Evolutionary conservation across 345 rosid species (phyloP), one percentile per base, ranked within the genome.

Genomic region (Capsella bursapastoris): DNA sequence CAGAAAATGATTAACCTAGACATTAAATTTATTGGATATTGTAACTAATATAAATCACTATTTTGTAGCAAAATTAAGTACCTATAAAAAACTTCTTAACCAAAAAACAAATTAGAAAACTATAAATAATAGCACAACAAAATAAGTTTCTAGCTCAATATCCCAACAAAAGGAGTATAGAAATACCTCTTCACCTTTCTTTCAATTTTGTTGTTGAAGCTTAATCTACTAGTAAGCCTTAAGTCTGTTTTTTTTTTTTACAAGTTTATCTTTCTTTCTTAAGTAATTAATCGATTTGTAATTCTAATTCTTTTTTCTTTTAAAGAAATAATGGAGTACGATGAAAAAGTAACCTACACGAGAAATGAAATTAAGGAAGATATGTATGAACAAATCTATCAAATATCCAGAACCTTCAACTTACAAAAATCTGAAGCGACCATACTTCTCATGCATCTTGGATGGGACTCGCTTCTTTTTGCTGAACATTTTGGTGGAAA

Each of bases 301-400:
- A 1, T 22, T 22, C 25, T 22, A 22, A 22, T 22, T 22, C 25
- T 22, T 34, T 10, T 34, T 6, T 18, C 9, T 10, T 6, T 45
- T 45, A n/a, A 18, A 65, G 57, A 13, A 58, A 63, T 31, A 3
- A 65, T 65, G 70, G 45, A 65, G 43, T 0, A 10, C 5, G 41
- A 64, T 44, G 5, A 7, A 40, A 10, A 47, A 18, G 5, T 55
- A 48, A 11, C 70, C 2, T 65, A 49, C 57, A 34, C 31, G 6
- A 35, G 1, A 7, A 29, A 50, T 31, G 29, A 65, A 0, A 2
- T 51, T 51, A 34, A 45, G 50, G 34, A 44, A 44, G 2, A 13
- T n/a, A 44, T 66, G 60, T 7, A 51, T 7, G 37, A 14, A 51
- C 12, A 11, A 32, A 51, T 66, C 47, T n/a, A 22, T 11, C 6